Percentiles rank a stretch among this genome's conserved stretches.
These are phyloP conservation scores for Candida ficus DNA, from an alignment of 805 yeast species.

Conservation along the genomic window DNA sequence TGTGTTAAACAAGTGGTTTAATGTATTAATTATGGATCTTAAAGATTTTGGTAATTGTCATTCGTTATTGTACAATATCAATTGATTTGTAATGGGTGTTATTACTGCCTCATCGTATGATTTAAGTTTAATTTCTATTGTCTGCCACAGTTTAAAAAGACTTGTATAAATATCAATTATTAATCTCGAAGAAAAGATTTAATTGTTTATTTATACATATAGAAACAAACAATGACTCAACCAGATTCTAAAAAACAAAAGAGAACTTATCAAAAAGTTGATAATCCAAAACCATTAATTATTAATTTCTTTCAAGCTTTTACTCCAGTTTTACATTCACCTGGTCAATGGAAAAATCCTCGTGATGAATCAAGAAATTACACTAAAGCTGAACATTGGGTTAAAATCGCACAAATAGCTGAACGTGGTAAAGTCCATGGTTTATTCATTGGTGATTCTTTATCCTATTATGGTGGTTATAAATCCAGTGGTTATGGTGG, in stretches of 20 bases:
- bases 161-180: too few species aligned
- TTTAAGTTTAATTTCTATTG: too few species aligned
- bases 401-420: constrained; percentile 29
- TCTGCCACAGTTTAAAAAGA: too few species aligned
- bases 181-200: too few species aligned
- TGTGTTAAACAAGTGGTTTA: too few species aligned
- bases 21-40: too few species aligned
- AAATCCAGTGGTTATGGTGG: constrained; percentile 9
- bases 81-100: too few species aligned
- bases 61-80: too few species aligned
- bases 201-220: too few species aligned
- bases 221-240: too few species aligned
- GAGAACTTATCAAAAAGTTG: constrained; percentile 7
- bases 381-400: constrained; percentile 32
- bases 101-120: too few species aligned
- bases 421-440: constrained; percentile 35
- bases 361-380: constrained; percentile 27
- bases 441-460: constrained; percentile 22
- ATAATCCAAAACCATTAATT: constrained; percentile 23
- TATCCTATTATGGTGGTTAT: constrained; percentile 9
- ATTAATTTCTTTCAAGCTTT: constrained; percentile 35
- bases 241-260: not conserved
- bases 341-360: constrained; percentile 36
- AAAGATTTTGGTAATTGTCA: too few species aligned
- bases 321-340: constrained; percentile 27